Percentiles rank a stretch among this genome's conserved stretches.
These are phyloP conservation scores for Eucalyptus pumila DNA, from an alignment of 345 rosid species.

Conservation along the genomic window DNA sequence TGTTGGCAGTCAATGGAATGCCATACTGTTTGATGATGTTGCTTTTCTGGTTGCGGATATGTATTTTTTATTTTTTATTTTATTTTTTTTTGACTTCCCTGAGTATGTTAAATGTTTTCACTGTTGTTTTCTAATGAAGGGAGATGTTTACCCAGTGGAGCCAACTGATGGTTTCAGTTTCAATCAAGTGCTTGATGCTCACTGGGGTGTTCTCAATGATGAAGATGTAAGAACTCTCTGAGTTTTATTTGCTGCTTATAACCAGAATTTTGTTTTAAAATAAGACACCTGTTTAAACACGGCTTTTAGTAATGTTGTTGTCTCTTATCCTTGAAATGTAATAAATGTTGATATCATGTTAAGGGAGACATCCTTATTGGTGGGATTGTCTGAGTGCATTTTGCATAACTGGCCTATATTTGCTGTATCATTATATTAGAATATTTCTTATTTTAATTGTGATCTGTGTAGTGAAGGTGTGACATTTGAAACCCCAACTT, in stretches of 20 bases:
- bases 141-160: constrained; percentile 96
- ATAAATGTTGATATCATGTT: neutral
- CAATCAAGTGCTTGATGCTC: constrained; percentile 83
- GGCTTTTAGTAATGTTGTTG: neutral
- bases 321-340: neutral
- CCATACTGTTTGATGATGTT: neutral
- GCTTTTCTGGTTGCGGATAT: neutral
- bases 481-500: neutral
- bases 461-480: neutral
- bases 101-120: neutral
- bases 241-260: neutral
- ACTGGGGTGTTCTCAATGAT: constrained; percentile 84
- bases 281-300: neutral
- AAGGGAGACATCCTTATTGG: neutral
- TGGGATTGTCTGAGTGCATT: neutral
- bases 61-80: neutral
- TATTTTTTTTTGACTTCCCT: neutral
- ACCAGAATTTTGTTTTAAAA: neutral
- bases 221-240: constrained; percentile 60
- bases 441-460: neutral
- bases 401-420: neutral
- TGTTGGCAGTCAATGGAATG: neutral
- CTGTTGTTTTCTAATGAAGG: constrained; percentile 21
- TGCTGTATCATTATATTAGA: neutral
- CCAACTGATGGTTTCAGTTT: constrained; percentile 22